Base-by-base conservation (phyloP, 2,329 filamentous ascomycete species). In the Beauveria rudraprayagi region DNA sequence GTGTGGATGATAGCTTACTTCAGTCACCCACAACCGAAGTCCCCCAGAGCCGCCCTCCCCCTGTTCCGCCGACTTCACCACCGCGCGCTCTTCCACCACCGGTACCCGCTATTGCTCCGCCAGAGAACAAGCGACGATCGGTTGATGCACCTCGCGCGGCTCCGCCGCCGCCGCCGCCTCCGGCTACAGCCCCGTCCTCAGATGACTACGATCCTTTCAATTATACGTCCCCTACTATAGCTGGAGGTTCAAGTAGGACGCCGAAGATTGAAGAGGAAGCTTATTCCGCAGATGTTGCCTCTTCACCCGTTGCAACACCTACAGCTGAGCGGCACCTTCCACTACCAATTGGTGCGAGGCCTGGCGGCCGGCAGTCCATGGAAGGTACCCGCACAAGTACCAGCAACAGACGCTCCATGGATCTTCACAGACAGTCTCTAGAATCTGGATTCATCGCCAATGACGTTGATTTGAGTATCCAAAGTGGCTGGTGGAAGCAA, bases 401-500 rank as follows among this genome's bases (percentile, higher is more conserved):
- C 14, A 70, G 71, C n/a, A 73, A 69, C 16, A 76, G 82, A 51
- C 75, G 83, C 44, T 96, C 92, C 3, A 84, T 90, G 73, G 94
- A 99, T 66, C 78, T 89, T 61, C 75, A 82, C 44, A 85, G 93
- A 52, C 87, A 90, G 22, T 88, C 87, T 6, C 82, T 86, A 72
- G 90, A 93, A 65, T 86, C 88, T 50, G 90, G 91, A 1, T 95
- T 87, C 70, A 93, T 97, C 64, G 94, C 94, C 46, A 87, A 87
- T 61, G 92, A 97, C 63, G 76, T 97, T 61, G 92, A 97, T 68
- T 79, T 97, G 43, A 87, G 84, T 14, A 79, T 83, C 50, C 81
- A 82, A 55, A 89, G 85, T 19, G 83, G 87, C 56, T 99, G 94
- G 94, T 99, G 93, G 92, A 85, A 88, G 43, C 86, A 92, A 69